These are phyloP conservation scores for Neophaeococcomyces aloes DNA, from an alignment of 2,329 filamentous ascomycete species.

Conservation along the genomic window DNA sequence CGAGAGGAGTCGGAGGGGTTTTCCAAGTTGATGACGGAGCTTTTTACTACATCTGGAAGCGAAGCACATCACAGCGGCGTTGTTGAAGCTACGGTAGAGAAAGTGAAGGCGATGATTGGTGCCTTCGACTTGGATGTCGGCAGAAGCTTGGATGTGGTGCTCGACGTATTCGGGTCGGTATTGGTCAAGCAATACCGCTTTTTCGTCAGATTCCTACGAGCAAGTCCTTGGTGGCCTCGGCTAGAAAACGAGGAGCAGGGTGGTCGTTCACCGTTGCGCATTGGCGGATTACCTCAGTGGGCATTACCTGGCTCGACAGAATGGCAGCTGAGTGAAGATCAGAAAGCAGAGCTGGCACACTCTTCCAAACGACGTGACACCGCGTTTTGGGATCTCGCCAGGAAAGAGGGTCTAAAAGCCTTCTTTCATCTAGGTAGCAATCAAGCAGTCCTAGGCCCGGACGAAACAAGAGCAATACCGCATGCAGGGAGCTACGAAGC, in stretches of 20 bases:
- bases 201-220: conserved; percentile 82
- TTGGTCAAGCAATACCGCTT: conserved; percentile 88
- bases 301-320: conserved; percentile 60
- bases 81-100: conserved; percentile 77
- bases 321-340: conserved; percentile 56
- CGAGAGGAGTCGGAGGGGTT: conserved; percentile 95
- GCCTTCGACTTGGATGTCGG: conserved; percentile 96
- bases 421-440: conserved; percentile 82
- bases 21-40: conserved; percentile 87
- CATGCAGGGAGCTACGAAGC: conserved; percentile 81
- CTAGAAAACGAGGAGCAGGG: conserved; percentile 39
- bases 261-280: conserved; percentile 21
- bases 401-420: conserved; percentile 63
- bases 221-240: conserved; percentile 93
- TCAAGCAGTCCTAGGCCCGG: conserved; percentile 61
- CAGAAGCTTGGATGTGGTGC: conserved; percentile 80
- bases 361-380: conserved; percentile 57
- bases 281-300: conserved; percentile 70
- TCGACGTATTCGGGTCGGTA: conserved; percentile 89
- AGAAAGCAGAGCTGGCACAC: conserved; percentile 49
- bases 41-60: conserved; percentile 76
- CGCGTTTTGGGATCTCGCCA: conserved; percentile 72
- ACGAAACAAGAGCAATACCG: conserved; percentile 67
- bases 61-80: conserved; percentile 63
- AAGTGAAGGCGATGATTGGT: conserved; percentile 86